Conservation (phyloP, 257 asterid species). For the Solanum ossicruentum region DNA sequence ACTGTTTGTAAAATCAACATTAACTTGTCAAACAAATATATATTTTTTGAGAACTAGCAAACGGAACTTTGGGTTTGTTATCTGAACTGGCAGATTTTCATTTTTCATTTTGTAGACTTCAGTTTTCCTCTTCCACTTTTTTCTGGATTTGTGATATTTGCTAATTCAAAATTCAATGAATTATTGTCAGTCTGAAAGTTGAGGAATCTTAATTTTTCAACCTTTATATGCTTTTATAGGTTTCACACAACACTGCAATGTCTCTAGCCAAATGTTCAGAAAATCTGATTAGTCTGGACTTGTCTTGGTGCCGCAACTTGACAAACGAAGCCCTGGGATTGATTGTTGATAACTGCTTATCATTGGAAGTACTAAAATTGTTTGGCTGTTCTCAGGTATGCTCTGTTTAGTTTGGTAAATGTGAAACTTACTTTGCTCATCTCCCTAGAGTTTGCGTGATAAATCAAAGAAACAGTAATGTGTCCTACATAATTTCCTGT, state of each 20-base stretch:
- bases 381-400: slow-evolving; percentile 91
- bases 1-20: background rate
- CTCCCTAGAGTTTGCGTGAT: background rate
- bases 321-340: slow-evolving; percentile 78
- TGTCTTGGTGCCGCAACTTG: slow-evolving; percentile 86
- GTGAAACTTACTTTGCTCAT: background rate
- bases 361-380: slow-evolving; percentile 57
- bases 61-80: background rate
- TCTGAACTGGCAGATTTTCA: background rate
- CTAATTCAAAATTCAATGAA: background rate
- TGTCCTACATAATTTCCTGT: background rate
- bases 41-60: background rate
- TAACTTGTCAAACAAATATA: background rate
- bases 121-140: background rate
- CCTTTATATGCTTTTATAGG: slow-evolving; percentile 31
- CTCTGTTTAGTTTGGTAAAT: background rate
- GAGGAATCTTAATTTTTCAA: background rate
- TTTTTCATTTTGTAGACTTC: background rate
- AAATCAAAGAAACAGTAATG: background rate
- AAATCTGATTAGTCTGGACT: slow-evolving; percentile 46
- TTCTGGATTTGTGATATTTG: background rate
- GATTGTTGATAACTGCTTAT: slow-evolving; percentile 66
- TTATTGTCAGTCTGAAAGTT: background rate
- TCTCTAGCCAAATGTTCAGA: slow-evolving; percentile 56
- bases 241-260: slow-evolving; percentile 63